A percentile compares a stretch with the other conserved stretches of the same genome.
Evolutionary conservation across 2,329 filamentous ascomycete genomes (phyloP).

Genomic region (Cordyceps farinosa): DNA sequence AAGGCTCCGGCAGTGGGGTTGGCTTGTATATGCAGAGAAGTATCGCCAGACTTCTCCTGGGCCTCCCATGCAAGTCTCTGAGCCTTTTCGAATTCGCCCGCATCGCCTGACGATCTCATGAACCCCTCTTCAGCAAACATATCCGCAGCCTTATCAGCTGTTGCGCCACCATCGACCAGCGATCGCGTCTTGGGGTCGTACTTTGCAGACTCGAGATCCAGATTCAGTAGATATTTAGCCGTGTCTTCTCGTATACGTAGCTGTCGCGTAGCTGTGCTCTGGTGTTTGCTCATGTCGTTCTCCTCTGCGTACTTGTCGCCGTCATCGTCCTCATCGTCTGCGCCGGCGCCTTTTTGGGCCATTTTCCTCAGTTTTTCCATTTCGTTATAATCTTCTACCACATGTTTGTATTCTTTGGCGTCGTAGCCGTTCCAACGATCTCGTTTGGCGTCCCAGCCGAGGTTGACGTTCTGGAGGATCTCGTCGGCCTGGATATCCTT

Average conservation of each 20-base stretch:
- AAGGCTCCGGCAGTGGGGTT: slow-evolving; percentile 93
- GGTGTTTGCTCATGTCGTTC: slow-evolving; percentile 92
- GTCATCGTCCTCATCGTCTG: slow-evolving; percentile 49
- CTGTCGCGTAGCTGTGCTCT: slow-evolving; percentile 86
- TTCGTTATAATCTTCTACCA: slow-evolving; percentile 87
- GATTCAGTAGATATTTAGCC: slow-evolving; percentile 90
- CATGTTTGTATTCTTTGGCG: slow-evolving; percentile 73
- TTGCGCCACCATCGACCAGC: slow-evolving; percentile 82
- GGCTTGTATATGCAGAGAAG: slow-evolving; percentile 84
- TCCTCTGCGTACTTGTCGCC: slow-evolving; percentile 86
- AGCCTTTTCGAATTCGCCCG: slow-evolving; percentile 85
- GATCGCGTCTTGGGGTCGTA: slow-evolving; percentile 96
- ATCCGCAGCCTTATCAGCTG: slow-evolving; percentile 72
- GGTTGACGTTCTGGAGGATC: slow-evolving; percentile 73
- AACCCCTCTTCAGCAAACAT: slow-evolving; percentile 93
- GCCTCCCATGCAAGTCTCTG: slow-evolving; percentile 93
- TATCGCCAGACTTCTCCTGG: slow-evolving; percentile 76
- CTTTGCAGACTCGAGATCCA: slow-evolving; percentile 93
- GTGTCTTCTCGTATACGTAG: slow-evolving; percentile 93
- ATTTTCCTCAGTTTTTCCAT: slow-evolving; percentile 70
- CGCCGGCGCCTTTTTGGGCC: slow-evolving; percentile 47
- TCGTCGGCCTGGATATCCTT: slow-evolving; percentile 93
- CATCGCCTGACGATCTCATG: slow-evolving; percentile 82
- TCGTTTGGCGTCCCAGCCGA: slow-evolving; percentile 96
- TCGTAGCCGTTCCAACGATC: slow-evolving; percentile 99